phyloP scores from a whole-genome alignment of 2,329 filamentous ascomycete genomes.

The Aspergillus ustus region DNA sequence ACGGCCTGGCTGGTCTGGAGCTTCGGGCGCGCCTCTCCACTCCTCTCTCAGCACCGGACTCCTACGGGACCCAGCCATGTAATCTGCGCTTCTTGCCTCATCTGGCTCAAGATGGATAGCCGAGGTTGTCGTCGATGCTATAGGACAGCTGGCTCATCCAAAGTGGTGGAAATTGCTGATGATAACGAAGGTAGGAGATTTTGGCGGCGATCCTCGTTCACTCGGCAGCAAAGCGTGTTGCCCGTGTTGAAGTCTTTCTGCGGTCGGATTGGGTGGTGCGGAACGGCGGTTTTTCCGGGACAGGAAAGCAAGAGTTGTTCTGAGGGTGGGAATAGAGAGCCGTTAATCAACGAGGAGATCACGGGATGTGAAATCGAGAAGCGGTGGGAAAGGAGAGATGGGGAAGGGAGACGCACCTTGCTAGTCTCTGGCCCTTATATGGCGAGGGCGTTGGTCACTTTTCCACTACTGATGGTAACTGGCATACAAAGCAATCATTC shows the following conservation, averaged over 20 bases:
- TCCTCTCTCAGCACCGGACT: conserved; percentile 56
- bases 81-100: conserved; percentile 45
- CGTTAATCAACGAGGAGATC: conserved; percentile 22
- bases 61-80: conserved; percentile 56
- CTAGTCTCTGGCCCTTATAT: conserved; percentile 2
- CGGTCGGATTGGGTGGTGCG: conserved; percentile 31
- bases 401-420: conserved; percentile 24
- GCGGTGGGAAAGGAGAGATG: neutral
- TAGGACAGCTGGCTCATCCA: conserved; percentile 20
- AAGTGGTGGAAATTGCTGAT: conserved; percentile 14
- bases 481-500: conserved; percentile 10
- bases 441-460: conserved; percentile 1
- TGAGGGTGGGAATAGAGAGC: conserved; percentile 19
- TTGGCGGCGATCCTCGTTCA: conserved; percentile 25
- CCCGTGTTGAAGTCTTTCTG: conserved; percentile 37
- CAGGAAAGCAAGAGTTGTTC: conserved; percentile 3
- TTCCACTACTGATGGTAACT: neutral
- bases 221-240: conserved; percentile 27
- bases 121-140: conserved; percentile 15
- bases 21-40: conserved; percentile 52
- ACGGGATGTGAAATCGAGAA: neutral
- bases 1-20: conserved; percentile 41
- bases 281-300: conserved; percentile 40
- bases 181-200: conserved; percentile 24
- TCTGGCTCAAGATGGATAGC: conserved; percentile 34